These are phyloP conservation scores for Santalum album DNA, from an alignment of 164 flowering plant species.

Conservation along the genomic window DNA sequence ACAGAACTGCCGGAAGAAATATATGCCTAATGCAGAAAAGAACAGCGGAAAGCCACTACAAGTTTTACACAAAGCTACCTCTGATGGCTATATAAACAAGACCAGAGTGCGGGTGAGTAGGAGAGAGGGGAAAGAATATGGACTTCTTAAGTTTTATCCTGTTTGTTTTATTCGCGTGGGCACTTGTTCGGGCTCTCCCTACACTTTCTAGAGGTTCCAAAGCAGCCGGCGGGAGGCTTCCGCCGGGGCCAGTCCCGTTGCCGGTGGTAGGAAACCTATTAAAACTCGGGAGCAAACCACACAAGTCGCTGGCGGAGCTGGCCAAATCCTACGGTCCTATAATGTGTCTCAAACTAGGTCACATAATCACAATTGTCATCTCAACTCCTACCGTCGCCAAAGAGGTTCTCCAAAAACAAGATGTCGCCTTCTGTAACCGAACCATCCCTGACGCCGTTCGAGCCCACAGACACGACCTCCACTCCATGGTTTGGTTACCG, in stretches of 20 bases:
- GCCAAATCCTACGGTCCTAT: conserved; percentile 25
- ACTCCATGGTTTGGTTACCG: conserved; percentile 15
- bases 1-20: no score
- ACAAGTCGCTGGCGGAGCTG: conserved; percentile 22
- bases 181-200: no score
- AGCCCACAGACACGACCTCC: conserved; percentile 6
- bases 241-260: conserved; percentile 27
- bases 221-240: conserved; percentile 6
- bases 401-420: conserved; percentile 22
- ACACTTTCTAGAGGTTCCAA: no score
- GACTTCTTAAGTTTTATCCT: no score
- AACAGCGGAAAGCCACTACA: no score
- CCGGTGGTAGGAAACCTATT: conserved; percentile 30
- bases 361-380: conserved; percentile 15
- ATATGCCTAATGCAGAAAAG: no score
- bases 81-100: no score
- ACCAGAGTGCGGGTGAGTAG: no score
- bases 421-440: conserved; percentile 11
- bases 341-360: conserved; percentile 20
- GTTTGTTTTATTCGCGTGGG: no score
- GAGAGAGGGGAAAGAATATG: no score
- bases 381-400: conserved; percentile 20
- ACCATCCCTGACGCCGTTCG: conserved; percentile 5
- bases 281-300: conserved; percentile 22
- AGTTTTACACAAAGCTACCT: no score